Evolutionary conservation across 345 rosid species (phyloP), one percentile per base, ranked within the genome.

Genomic region (Eucalyptus dawsonii): DNA sequence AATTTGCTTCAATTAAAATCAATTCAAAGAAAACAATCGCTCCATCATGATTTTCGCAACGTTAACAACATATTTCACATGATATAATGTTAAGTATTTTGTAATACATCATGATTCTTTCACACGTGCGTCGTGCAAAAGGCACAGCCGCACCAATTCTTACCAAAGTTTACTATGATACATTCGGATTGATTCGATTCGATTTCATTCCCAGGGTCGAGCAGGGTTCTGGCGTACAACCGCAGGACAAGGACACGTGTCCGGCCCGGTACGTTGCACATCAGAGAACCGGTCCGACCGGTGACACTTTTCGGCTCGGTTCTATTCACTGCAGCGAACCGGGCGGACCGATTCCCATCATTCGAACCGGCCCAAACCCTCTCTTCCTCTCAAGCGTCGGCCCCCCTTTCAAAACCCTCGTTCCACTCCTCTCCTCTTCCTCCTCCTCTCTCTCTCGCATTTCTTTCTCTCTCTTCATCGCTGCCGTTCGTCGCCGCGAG

Each of bases 1-100:
- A 37, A 76, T 21, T 76, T 22, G 47, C 3, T 11, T 7, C 7
- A 76, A 40, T 76, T 11, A 76, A 19, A 76, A 40, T 11, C 9
- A 76, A 37, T 76, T 37, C 1, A 19, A 37, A 37, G 27, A 11
- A 3, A 76, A 7, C 2, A 37, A 21, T 76, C 4, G 1, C 83
- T 76, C 27, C 14, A 37, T 76, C 12, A 2, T 76, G 11, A 40
- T 37, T 5, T 11, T 1, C 2, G 8, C 13, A 2, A 21, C 0
- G 9, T 76, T 8, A 11, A 4, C 22, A 76, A 76, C 14, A 4
- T 19, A 37, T 11, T 34, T 37, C 24, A 37, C 13, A 1, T 7
- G 21, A n/a, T 37, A 11, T 6, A 10, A 72, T 72, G 22, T 72
- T 72, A 34, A 1, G 27, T 34, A 9, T 19, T 1, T n/a, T 8